Conservation (phyloP, 1,284 basidiomycete species). For the Moesziomyces sp. region DNA sequence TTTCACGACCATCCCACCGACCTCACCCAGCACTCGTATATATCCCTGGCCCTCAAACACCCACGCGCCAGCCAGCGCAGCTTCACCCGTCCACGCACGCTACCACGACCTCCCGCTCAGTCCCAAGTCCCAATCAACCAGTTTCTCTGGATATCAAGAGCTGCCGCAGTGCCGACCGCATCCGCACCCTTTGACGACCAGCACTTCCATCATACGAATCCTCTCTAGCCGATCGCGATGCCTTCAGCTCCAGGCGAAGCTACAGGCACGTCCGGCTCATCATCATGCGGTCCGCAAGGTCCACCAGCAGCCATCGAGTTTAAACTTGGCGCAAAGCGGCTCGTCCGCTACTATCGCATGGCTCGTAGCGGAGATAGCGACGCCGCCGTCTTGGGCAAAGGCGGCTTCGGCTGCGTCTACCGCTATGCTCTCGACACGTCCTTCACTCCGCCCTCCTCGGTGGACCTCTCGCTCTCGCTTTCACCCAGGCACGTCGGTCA, state of each 20-base stretch:
- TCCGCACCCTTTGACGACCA: too few species aligned
- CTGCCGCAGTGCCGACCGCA: neutral
- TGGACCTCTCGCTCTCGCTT: slow-evolving; percentile 30
- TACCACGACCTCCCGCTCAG: too few species aligned
- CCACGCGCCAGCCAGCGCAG: too few species aligned
- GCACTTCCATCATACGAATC: too few species aligned
- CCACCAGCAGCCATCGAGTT: slow-evolving; percentile 38
- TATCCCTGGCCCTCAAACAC: neutral
- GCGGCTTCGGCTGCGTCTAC: slow-evolving; percentile 52
- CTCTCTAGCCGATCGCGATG: too few species aligned
- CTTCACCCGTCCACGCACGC: too few species aligned
- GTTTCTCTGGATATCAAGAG: neutral
- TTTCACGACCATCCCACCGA: neutral
- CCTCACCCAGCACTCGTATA: neutral
- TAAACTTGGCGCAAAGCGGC: slow-evolving; percentile 12
- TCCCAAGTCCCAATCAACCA: too few species aligned
- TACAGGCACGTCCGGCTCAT: slow-evolving; percentile 4
- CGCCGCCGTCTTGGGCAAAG: slow-evolving; percentile 40
- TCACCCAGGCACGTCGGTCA: slow-evolving; percentile 8
- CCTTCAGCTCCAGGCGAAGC: slow-evolving; percentile 6
- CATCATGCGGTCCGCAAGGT: slow-evolving; percentile 10
- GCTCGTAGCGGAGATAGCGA: slow-evolving; percentile 33
- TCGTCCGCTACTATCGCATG: slow-evolving; percentile 39
- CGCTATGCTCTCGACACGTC: slow-evolving; percentile 44
- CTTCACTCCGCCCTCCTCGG: slow-evolving; percentile 42